Percentiles rank a stretch among this genome's conserved stretches.
phyloP scores from a whole-genome alignment of 2,329 filamentous ascomycete species.

The Huntiella bhutanensis region DNA sequence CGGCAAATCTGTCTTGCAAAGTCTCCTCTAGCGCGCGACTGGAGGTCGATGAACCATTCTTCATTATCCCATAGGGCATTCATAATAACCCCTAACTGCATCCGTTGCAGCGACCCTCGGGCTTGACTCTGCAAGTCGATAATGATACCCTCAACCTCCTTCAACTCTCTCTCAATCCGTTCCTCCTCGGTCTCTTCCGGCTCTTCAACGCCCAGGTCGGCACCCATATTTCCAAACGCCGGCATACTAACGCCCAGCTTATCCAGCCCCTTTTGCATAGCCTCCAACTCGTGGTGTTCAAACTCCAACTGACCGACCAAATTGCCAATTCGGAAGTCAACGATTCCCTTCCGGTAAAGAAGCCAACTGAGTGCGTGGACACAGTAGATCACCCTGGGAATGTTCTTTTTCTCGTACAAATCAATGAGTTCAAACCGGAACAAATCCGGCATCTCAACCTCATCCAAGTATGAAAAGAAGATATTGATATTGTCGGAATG shows the following conservation, averaged over 20 bases:
- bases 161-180: slow-evolving; percentile 61
- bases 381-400: slow-evolving; percentile 97
- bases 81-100: slow-evolving; percentile 68
- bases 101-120: slow-evolving; percentile 58
- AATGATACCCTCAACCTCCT: slow-evolving; percentile 53
- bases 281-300: slow-evolving; percentile 91
- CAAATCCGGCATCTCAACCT: slow-evolving; percentile 80
- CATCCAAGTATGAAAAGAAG: slow-evolving; percentile 85
- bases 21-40: slow-evolving; percentile 72
- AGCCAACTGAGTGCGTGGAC: slow-evolving; percentile 95
- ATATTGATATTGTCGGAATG: slow-evolving; percentile 97
- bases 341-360: slow-evolving; percentile 84
- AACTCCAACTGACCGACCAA: slow-evolving; percentile 92
- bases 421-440: slow-evolving; percentile 96
- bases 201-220: slow-evolving; percentile 77
- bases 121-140: slow-evolving; percentile 74
- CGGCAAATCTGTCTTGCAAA: slow-evolving; percentile 66
- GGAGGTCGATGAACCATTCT: slow-evolving; percentile 57
- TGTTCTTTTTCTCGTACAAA: slow-evolving; percentile 98
- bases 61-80: slow-evolving; percentile 78
- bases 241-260: slow-evolving; percentile 92
- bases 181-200: slow-evolving; percentile 83
- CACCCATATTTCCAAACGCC: slow-evolving; percentile 92
- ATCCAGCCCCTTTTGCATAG: slow-evolving; percentile 91
- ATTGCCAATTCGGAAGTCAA: slow-evolving; percentile 91